A percentile compares a stretch with the other conserved stretches of the same genome.
Conservation (phyloP, 192 early-diverging fungal genomes). For the Coemansia erecta region DNA sequence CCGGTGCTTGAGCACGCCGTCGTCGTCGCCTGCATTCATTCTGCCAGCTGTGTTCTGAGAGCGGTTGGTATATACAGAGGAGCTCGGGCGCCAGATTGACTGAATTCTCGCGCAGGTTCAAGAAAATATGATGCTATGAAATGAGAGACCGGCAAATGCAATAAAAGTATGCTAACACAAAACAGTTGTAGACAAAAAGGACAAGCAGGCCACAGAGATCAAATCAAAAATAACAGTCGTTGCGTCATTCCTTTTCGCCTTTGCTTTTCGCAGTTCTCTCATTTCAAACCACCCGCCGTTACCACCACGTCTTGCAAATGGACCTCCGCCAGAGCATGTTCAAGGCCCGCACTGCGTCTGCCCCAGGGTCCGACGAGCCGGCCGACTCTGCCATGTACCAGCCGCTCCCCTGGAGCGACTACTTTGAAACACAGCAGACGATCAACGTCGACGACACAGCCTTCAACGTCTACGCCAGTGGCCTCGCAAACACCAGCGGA, state of each 20-base stretch:
- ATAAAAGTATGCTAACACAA: neutral
- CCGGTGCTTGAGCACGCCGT: neutral
- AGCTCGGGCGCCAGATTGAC: no score
- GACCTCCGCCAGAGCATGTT: slow-evolving; percentile 51
- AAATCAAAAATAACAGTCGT: neutral
- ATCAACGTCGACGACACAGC: slow-evolving; percentile 40
- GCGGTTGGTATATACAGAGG: neutral
- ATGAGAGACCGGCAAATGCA: neutral
- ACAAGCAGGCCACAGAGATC: neutral
- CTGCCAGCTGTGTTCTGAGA: neutral
- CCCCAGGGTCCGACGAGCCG: slow-evolving; percentile 9
- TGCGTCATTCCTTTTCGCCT: neutral
- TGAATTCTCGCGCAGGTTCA: no score
- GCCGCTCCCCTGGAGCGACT: slow-evolving; percentile 55
- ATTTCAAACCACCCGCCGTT: neutral
- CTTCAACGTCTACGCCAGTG: slow-evolving; percentile 49
- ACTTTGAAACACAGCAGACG: slow-evolving; percentile 55
- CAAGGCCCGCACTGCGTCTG: slow-evolving; percentile 36
- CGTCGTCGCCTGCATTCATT: neutral
- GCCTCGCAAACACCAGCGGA: slow-evolving; percentile 22
- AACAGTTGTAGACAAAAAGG: neutral
- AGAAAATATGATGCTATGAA: neutral
- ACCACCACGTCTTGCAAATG: slow-evolving; percentile 1
- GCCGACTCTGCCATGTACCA: slow-evolving; percentile 1
- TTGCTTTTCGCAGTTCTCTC: neutral